phyloP scores from a whole-genome alignment of 371 early-diverging fungal species.

The Cokeromyces recurvatus region DNA sequence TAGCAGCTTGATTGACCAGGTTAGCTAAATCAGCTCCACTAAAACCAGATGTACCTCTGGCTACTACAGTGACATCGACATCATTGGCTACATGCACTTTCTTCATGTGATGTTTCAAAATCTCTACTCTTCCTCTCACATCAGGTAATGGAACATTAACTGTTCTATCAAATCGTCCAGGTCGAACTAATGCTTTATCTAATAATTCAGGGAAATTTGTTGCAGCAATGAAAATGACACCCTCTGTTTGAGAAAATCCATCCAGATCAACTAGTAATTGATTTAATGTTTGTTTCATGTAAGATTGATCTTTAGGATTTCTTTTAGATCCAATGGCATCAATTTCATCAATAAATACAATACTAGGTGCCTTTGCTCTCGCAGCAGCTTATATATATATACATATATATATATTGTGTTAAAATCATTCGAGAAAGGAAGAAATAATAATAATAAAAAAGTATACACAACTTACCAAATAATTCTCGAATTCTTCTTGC shows the following conservation, averaged over 20 bases:
- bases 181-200: conserved; percentile 96
- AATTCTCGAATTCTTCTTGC: conserved; percentile 79
- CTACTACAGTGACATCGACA: conserved; percentile 81
- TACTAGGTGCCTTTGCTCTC: conserved; percentile 92
- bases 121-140: conserved; percentile 90
- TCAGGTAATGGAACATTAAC: conserved; percentile 97
- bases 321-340: conserved; percentile 98
- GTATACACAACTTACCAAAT: conserved; percentile 56
- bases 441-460: neutral
- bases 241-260: conserved; percentile 91
- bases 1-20: conserved; percentile 93
- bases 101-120: conserved; percentile 88
- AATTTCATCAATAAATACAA: conserved; percentile 99
- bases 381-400: conserved; percentile 76
- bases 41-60: conserved; percentile 97
- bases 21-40: conserved; percentile 98
- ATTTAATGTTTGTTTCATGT: conserved; percentile 95
- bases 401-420: neutral
- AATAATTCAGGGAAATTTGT: conserved; percentile 98
- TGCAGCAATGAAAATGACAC: conserved; percentile 97
- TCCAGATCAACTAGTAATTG: conserved; percentile 96
- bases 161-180: conserved; percentile 96
- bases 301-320: conserved; percentile 88
- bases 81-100: conserved; percentile 56
- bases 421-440: neutral